Percentiles rank a stretch among this genome's conserved stretches.
Conservation (phyloP, 768 basidiomycete species). For the Tephrocybe sp. region DNA sequence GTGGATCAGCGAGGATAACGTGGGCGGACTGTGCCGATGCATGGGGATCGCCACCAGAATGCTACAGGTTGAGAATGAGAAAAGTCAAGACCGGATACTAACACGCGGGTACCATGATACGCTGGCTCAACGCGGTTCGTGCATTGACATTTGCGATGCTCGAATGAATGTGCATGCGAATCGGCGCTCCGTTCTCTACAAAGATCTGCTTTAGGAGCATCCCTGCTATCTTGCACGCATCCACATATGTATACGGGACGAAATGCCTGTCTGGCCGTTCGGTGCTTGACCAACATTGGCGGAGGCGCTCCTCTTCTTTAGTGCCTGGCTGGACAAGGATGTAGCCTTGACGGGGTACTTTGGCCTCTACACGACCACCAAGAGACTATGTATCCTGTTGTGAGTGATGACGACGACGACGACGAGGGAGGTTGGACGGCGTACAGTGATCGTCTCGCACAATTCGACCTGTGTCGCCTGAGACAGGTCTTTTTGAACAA, state of each 20-base stretch:
- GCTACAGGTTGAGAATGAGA: slow-evolving; percentile 36
- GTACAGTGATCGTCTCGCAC: slow-evolving; percentile 70
- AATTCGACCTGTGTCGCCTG: slow-evolving; percentile 68
- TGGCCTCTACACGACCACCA: slow-evolving; percentile 74
- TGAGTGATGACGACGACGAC: slow-evolving; percentile 14
- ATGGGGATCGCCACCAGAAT: slow-evolving; percentile 77
- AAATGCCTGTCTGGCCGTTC: slow-evolving; percentile 77
- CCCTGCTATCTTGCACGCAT: slow-evolving; percentile 80
- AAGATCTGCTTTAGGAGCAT: slow-evolving; percentile 77
- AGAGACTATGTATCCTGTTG: slow-evolving; percentile 45
- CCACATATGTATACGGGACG: slow-evolving; percentile 78
- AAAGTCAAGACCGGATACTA: not conserved
- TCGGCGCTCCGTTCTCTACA: slow-evolving; percentile 57
- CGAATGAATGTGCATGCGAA: slow-evolving; percentile 76
- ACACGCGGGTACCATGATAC: slow-evolving; percentile 57
- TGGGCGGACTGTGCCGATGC: slow-evolving; percentile 68
- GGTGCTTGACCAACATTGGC: slow-evolving; percentile 64
- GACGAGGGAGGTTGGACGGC: not conserved
- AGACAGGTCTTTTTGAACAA: slow-evolving; percentile 76
- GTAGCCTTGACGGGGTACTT: slow-evolving; percentile 76
- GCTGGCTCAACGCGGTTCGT: slow-evolving; percentile 58
- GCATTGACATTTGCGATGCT: slow-evolving; percentile 80
- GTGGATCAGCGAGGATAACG: slow-evolving; percentile 78
- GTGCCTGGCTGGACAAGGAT: slow-evolving; percentile 69
- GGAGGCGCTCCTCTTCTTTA: slow-evolving; percentile 70